Base-by-base conservation (phyloP, 2,329 filamentous ascomycete species). In the Claviceps sp. region DNA sequence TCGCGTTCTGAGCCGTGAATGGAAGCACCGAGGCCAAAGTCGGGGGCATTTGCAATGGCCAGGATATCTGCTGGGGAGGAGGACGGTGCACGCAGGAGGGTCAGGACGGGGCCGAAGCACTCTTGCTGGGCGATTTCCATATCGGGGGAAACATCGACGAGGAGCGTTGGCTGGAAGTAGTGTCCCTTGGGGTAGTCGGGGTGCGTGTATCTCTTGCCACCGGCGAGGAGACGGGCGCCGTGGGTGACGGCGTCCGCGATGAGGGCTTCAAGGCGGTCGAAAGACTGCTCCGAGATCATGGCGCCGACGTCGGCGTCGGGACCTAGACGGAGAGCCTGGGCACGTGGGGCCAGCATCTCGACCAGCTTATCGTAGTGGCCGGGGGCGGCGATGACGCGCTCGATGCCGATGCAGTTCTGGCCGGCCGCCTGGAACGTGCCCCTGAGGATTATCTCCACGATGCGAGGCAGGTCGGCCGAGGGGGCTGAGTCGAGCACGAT, bases 351-450 rank as follows among this genome's bases (percentile, higher is more conserved):
- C 20, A 98, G 78, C 55, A 82, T 74, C 5, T 74, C 67, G 50
- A 95, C 71, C 22, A 98, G 78, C 52, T 74, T 73, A 56, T 85
- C 75, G 71, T 97, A 95, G 43, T 45, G 22, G n/a, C 71, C 73
- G 1, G 88, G 84, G 16, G 87, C 77, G 24, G 85, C 88, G 59
- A 97, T 84, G 62, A 97, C 84, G 52, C 93, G 86, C 71, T 98
- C 93, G 59, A 96, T 91, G 52, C 93, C 93, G 63, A 98, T 91
- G 69, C 93, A 98, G 71, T 98, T 98, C 68, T 98, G 93, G 1
- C 93, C 93, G 16, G 89, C 85, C 49, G 89, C 89, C 68, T 98
- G 93, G 70, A 97, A 98, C 9, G 88, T 89, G 50, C 91, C 93
- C 50, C 93, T 82, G 71, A 98, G 84, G 56, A 97, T 79, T 56